A percentile compares a stretch with the other conserved stretches of the same genome.
Evolutionary conservation across 2,329 filamentous ascomycete species (phyloP).

Genomic region (Orbilia oligospora): DNA sequence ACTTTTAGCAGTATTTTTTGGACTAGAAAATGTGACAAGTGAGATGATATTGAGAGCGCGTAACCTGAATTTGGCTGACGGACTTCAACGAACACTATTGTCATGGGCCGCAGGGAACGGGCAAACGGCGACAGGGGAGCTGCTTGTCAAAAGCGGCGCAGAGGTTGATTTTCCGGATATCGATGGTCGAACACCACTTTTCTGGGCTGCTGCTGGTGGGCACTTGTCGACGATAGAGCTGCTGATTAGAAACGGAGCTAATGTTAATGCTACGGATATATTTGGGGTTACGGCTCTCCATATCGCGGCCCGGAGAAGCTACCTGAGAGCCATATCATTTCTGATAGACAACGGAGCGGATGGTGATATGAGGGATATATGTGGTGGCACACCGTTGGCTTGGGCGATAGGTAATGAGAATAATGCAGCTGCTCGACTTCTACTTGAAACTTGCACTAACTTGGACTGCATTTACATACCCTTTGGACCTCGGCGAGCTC

Average conservation of each 20-base stretch:
- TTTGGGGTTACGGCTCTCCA: background rate
- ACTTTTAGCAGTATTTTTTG: too few species aligned
- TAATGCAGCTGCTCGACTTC: too few species aligned
- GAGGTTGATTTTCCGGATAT: background rate
- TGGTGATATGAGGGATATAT: too few species aligned
- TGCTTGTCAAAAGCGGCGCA: background rate
- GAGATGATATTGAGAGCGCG: background rate
- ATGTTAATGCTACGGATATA: background rate
- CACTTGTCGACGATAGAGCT: background rate
- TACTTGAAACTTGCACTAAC: too few species aligned
- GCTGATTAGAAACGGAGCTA: background rate
- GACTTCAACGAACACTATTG: background rate
- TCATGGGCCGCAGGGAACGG: constrained; percentile 2
- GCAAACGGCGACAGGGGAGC: background rate
- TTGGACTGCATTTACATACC: too few species aligned
- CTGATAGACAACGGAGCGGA: too few species aligned
- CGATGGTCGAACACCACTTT: background rate
- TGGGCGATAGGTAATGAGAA: too few species aligned
- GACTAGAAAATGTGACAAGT: background rate
- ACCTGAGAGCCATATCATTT: too few species aligned
- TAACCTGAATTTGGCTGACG: background rate
- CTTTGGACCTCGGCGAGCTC: too few species aligned
- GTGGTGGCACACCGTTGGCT: too few species aligned
- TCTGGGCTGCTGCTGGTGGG: background rate
- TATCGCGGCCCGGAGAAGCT: background rate